A percentile compares a stretch with the other conserved stretches of the same genome.
Evolutionary conservation across 2,329 filamentous ascomycete species (phyloP).

Genomic region (Stagonosporopsis cucurbitacearum): DNA sequence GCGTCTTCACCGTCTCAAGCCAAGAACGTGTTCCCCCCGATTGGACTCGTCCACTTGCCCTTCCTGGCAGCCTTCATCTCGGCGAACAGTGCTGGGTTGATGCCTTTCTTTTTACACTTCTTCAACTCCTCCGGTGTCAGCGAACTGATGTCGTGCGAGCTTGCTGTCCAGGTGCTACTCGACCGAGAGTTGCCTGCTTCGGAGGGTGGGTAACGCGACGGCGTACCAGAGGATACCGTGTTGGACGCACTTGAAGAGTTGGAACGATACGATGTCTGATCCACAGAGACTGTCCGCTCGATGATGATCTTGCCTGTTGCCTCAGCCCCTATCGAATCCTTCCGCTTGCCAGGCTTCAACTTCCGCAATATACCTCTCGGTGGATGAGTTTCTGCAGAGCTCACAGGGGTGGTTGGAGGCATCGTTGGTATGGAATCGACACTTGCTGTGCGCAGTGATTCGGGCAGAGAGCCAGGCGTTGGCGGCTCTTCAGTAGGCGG

Average conservation of each 20-base stretch:
- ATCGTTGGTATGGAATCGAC: conserved; percentile 21
- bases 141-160: conserved; percentile 48
- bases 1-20: conserved; percentile 1
- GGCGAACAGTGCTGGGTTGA: conserved; percentile 55
- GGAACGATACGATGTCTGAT: conserved; percentile 42
- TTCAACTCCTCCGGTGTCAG: conserved; percentile 52
- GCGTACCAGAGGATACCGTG: conserved; percentile 31
- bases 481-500: conserved; percentile 5
- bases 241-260: conserved; percentile 31
- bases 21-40: conserved; percentile 45
- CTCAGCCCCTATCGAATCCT: conserved; percentile 8
- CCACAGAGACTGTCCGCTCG: conserved; percentile 42
- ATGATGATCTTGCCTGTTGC: conserved; percentile 34
- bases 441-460: conserved; percentile 16
- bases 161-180: conserved; percentile 49
- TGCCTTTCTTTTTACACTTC: conserved; percentile 56
- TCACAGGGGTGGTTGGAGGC: conserved; percentile 19
- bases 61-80: conserved; percentile 57
- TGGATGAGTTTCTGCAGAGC: conserved; percentile 23
- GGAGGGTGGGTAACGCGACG: conserved; percentile 18
- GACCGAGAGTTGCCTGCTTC: conserved; percentile 25
- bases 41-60: conserved; percentile 47
- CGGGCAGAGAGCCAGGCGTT: conserved; percentile 2
- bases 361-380: conserved; percentile 32
- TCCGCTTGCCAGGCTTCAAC: conserved; percentile 22